These are phyloP conservation scores for Polyporus arcularius DNA, from an alignment of 768 basidiomycete species.

Conservation along the genomic window DNA sequence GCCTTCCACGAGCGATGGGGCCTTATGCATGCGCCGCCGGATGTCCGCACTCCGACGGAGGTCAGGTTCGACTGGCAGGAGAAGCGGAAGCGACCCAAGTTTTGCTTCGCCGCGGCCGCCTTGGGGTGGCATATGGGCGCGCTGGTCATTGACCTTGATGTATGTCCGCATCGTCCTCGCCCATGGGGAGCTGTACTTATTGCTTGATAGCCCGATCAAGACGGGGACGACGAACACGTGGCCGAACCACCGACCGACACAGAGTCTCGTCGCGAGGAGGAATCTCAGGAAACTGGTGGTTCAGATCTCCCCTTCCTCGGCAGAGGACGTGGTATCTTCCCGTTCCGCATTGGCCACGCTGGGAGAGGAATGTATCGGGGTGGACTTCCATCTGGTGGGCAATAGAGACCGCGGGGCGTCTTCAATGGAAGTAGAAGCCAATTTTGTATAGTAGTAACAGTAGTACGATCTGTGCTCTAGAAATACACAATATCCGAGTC, in stretches of 20 bases:
- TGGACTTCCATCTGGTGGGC: too few relatives aligned
- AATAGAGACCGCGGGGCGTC: too few relatives aligned
- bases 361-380: too few relatives aligned
- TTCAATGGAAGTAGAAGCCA: too few relatives aligned
- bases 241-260: background rate
- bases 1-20: slow-evolving; percentile 33
- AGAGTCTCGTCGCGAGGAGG: too few relatives aligned
- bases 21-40: slow-evolving; percentile 36
- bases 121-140: slow-evolving; percentile 93
- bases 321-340: too few relatives aligned
- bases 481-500: too few relatives aligned
- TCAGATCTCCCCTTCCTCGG: too few relatives aligned
- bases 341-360: too few relatives aligned
- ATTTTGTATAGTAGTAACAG: too few relatives aligned
- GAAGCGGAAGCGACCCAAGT: slow-evolving; percentile 53
- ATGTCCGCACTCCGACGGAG: slow-evolving; percentile 61
- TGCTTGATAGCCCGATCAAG: slow-evolving; percentile 34
- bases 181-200: background rate
- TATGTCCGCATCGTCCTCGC: slow-evolving; percentile 31
- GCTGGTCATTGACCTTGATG: slow-evolving; percentile 83
- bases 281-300: too few relatives aligned
- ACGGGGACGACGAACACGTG: slow-evolving; percentile 31
- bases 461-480: too few relatives aligned
- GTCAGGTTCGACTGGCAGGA: slow-evolving; percentile 70
- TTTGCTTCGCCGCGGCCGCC: slow-evolving; percentile 80